These are phyloP conservation scores for Pseudogymnoascus sp. DNA, from an alignment of 2,329 filamentous ascomycete genomes.

Conservation along the genomic window DNA sequence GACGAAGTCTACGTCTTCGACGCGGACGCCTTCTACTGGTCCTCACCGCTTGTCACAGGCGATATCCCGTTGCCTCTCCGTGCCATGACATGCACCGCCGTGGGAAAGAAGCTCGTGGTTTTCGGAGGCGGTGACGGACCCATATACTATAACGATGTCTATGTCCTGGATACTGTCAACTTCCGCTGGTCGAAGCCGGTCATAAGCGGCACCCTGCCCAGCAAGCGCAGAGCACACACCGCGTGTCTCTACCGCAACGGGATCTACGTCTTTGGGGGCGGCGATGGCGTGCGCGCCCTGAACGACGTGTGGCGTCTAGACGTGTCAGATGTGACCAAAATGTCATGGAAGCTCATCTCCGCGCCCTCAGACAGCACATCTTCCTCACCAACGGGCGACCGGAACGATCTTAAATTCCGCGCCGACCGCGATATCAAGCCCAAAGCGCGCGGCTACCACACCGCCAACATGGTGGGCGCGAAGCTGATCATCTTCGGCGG, in stretches of 20 bases:
- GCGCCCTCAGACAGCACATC: conserved; percentile 17
- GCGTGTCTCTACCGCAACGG: conserved; percentile 66
- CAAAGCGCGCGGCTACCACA: conserved; percentile 62
- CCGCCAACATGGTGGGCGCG: conserved; percentile 64
- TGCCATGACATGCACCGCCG: conserved; percentile 65
- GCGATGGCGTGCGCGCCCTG: conserved; percentile 61
- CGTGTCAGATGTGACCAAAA: conserved; percentile 53
- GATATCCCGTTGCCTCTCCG: conserved; percentile 58
- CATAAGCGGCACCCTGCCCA: conserved; percentile 49
- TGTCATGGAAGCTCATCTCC: conserved; percentile 62
- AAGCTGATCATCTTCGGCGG: conserved; percentile 67
- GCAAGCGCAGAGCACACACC: conserved; percentile 58
- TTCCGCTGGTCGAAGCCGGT: conserved; percentile 57
- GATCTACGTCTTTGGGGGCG: conserved; percentile 65
- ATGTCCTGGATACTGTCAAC: conserved; percentile 63
- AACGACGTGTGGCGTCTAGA: conserved; percentile 69
- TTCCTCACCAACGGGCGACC: conserved; percentile 11
- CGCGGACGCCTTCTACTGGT: conserved; percentile 65
- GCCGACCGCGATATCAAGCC: conserved; percentile 38
- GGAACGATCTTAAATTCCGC: conserved; percentile 13
- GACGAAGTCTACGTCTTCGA: conserved; percentile 64
- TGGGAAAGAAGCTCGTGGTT: conserved; percentile 62
- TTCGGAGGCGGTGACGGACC: conserved; percentile 65
- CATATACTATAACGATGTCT: conserved; percentile 65
- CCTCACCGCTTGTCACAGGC: conserved; percentile 54